Base-by-base conservation (phyloP, 2,329 filamentous ascomycete genomes). In the Aspergillus uvarum region DNA sequence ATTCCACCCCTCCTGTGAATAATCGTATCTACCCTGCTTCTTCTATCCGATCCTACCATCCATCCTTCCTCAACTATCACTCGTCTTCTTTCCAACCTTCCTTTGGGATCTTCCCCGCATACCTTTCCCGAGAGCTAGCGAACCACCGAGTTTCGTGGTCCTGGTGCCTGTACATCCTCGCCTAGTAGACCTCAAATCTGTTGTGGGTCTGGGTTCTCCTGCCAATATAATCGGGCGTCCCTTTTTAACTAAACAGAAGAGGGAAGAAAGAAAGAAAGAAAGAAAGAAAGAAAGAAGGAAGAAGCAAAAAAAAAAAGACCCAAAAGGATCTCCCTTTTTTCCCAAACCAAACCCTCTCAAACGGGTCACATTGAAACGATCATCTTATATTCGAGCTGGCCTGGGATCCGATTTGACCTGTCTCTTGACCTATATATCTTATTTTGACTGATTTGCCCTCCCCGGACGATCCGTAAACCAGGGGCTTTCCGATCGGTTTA, bases 91-190 rank as follows among this genome's bases (percentile, higher is more conserved):
- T 53, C n/a, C 16, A 35, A 61, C 4, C 58, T 26, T 54, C 44
- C 31, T 61, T 54, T 26, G 44, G 38, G 51, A 31, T 53, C 26
- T 24, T 35, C 38, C 50, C 56, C 54, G 44, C 56, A 44, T 51
- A 65, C 58, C 31, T 49, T 58, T 48, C 59, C 63, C 49, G 53
- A 63, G 31, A 56, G 60, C 47, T 44, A 44, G 38, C 38, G 38
- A 44, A 44, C 38, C 38, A 44, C 38, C 38, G 38, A 44, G 16
- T 44, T 7, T 61, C 55, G 55, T 61, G 59, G 61, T 51, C 59
- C 56, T 59, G 52, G 61, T 63, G 56, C 61, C 61, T 63, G 61
- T 63, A 61, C 50, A 63, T 63, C 61, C 50, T 54, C 49, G 47
- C 56, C 61, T 55, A 61, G 54, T 59, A 49, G 49, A 53, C 47